phyloP scores from a whole-genome alignment of 306 rosid species.

The Medicago truncatula region DNA sequence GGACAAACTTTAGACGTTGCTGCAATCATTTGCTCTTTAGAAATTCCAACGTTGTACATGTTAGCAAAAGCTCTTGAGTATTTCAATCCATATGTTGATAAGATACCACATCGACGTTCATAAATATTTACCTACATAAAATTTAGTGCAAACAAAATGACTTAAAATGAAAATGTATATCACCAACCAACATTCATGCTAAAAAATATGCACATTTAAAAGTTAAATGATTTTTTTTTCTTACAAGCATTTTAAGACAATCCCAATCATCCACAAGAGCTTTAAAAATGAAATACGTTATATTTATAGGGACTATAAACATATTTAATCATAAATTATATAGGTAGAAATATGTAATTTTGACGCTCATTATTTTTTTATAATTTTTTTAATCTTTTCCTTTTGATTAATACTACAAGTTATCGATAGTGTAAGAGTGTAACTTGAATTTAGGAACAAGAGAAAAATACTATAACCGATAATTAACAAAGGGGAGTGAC shows the following conservation, averaged over 20 bases:
- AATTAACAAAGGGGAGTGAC: no score
- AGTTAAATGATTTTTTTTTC: not conserved
- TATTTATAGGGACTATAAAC: no score
- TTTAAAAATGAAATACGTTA: no score
- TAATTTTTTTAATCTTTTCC: no score
- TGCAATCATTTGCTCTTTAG: constrained; percentile 23
- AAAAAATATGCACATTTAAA: not conserved
- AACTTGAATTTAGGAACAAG: no score
- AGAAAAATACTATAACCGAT: no score
- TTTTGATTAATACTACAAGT: no score
- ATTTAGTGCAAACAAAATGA: not conserved
- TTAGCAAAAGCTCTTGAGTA: constrained; percentile 43
- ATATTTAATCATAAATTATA: no score
- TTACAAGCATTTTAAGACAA: constrained; percentile 60
- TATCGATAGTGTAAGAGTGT: no score
- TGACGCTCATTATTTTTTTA: no score
- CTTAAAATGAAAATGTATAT: not conserved
- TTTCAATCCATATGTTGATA: constrained; percentile 40
- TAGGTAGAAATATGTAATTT: no score
- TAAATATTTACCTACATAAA: constrained; percentile 40
- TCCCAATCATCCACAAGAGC: constrained; percentile 72
- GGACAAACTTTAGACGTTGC: constrained; percentile 52
- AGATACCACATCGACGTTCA: constrained; percentile 28
- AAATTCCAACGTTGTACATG: constrained; percentile 45
- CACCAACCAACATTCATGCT: not conserved